Evolutionary conservation across 2,329 filamentous ascomycete genomes (phyloP).

Genomic region (Fusarium redolens): DNA sequence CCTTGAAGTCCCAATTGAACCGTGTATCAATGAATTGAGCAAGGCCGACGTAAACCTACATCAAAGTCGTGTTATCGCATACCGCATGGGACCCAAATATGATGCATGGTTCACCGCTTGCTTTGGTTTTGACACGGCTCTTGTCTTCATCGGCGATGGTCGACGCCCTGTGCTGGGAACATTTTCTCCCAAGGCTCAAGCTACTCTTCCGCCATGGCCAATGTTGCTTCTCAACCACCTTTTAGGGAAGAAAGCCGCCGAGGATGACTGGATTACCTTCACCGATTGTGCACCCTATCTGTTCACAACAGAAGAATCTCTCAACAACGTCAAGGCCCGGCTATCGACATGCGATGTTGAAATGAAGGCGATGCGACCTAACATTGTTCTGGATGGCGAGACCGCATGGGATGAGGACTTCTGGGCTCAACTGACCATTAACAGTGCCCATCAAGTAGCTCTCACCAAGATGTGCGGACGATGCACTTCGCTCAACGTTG

Average conservation of each 20-base stretch:
- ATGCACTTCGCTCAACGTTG: constrained; percentile 77
- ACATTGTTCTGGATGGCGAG: constrained; percentile 74
- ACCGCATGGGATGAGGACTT: constrained; percentile 76
- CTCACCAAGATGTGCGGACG: constrained; percentile 77
- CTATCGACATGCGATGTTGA: constrained; percentile 66
- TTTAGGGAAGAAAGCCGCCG: constrained; percentile 7
- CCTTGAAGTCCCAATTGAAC: constrained; percentile 68
- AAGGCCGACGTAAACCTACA: constrained; percentile 68
- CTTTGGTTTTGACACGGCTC: constrained; percentile 70
- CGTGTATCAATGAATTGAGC: constrained; percentile 58
- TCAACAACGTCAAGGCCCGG: constrained; percentile 71
- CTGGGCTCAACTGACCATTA: constrained; percentile 71
- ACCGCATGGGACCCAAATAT: constrained; percentile 70
- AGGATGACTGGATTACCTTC: constrained; percentile 71
- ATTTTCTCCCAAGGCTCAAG: constrained; percentile 52
- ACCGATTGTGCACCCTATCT: constrained; percentile 81
- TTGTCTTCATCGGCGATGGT: constrained; percentile 74
- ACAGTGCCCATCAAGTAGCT: constrained; percentile 55
- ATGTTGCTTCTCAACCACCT: constrained; percentile 51
- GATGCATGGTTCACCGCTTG: constrained; percentile 75
- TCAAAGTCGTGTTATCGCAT: constrained; percentile 66
- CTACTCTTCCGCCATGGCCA: constrained; percentile 48
- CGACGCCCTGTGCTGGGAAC: constrained; percentile 72
- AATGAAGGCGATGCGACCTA: constrained; percentile 77
- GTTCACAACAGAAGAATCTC: constrained; percentile 75